Conservation (phyloP, 2,329 filamentous ascomycete species). For the Purpureocillium lavendulum region DNA sequence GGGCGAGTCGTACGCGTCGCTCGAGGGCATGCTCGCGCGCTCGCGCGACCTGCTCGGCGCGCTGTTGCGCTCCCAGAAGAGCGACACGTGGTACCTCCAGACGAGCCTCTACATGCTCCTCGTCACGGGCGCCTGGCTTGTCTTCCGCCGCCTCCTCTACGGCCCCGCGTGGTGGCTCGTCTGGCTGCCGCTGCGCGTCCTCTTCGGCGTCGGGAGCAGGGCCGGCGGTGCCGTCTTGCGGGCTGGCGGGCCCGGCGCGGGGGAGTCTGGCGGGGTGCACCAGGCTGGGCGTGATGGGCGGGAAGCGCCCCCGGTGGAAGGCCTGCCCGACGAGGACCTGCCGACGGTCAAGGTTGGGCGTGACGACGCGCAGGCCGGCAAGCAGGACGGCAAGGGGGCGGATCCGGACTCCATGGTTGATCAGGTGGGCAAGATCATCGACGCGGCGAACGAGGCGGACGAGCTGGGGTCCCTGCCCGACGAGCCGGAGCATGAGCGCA, state of each 20-base stretch:
- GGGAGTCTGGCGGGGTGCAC: conserved; percentile 18
- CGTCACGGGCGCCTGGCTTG: conserved; percentile 71
- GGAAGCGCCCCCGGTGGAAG: neutral
- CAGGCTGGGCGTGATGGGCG: conserved; percentile 17
- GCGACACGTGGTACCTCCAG: conserved; percentile 95
- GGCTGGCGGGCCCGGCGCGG: conserved; percentile 13
- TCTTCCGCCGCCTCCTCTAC: conserved; percentile 79
- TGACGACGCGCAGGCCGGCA: conserved; percentile 14
- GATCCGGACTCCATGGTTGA: conserved; percentile 37
- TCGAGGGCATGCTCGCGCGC: conserved; percentile 68
- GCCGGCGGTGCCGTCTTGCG: conserved; percentile 44
- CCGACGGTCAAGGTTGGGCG: conserved; percentile 40
- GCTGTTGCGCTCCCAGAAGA: conserved; percentile 81
- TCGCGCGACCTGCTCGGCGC: conserved; percentile 70
- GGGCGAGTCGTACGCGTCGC: conserved; percentile 69
- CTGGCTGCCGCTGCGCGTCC: conserved; percentile 67
- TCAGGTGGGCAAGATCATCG: conserved; percentile 46
- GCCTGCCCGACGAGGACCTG: conserved; percentile 28
- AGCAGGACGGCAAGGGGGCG: conserved; percentile 10
- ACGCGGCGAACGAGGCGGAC: conserved; percentile 28
- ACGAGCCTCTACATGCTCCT: conserved; percentile 78
- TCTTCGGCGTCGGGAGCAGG: conserved; percentile 51
- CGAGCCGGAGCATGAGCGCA: conserved; percentile 8
- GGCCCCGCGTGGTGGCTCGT: conserved; percentile 86
- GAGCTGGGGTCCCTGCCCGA: conserved; percentile 14